Percentiles rank a stretch among this genome's conserved stretches.
These are phyloP conservation scores for Hypericum perforatum DNA, from an alignment of 345 rosid species.

Conservation along the genomic window DNA sequence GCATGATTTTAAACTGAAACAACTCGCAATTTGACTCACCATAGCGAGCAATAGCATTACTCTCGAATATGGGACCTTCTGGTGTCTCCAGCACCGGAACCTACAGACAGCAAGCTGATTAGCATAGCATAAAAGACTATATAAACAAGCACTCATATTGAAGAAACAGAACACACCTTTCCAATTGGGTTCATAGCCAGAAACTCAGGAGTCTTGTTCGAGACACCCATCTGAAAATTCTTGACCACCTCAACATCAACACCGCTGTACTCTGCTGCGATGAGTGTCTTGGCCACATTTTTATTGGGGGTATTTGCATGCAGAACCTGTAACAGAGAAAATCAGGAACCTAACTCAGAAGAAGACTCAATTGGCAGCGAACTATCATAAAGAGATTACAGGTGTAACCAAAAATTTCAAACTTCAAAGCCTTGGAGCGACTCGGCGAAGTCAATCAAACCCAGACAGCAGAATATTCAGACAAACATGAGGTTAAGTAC, in stretches of 20 bases:
- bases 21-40: constrained; percentile 29
- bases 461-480: no score
- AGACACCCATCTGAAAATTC: constrained; percentile 70
- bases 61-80: constrained; percentile 83
- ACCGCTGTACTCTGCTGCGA: constrained; percentile 74
- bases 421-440: no score
- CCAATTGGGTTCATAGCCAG: constrained; percentile 89
- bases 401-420: no score
- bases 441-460: no score
- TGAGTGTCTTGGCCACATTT: constrained; percentile 54
- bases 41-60: constrained; percentile 92
- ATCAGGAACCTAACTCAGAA: no score
- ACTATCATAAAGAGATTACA: no score
- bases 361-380: no score
- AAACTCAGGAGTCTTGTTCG: constrained; percentile 74
- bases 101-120: constrained; percentile 17
- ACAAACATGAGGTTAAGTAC: no score
- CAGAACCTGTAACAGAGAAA: constrained; percentile 35
- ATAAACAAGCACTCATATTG: background rate
- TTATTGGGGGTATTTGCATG: constrained; percentile 49
- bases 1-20: background rate
- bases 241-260: constrained; percentile 48
- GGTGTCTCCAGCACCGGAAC: constrained; percentile 96
- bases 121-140: background rate
- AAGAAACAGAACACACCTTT: constrained; percentile 34